These are phyloP conservation scores for Eucalyptus pauciflora DNA, from an alignment of 345 rosid species.

Conservation along the genomic window DNA sequence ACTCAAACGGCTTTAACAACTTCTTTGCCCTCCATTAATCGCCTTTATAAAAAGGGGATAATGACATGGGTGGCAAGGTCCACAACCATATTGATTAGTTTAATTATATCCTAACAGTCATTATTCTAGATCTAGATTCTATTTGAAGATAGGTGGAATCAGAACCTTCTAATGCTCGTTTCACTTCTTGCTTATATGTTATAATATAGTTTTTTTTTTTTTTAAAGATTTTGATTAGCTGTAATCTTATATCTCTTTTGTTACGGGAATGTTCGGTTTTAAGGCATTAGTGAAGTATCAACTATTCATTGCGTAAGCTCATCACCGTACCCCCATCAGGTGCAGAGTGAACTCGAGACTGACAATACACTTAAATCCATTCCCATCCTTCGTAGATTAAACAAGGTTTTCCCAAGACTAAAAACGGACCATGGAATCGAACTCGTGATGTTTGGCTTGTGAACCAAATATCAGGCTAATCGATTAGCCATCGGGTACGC, in stretches of 20 bases:
- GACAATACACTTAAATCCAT: background rate
- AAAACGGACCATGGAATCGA: background rate
- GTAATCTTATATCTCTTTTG: background rate
- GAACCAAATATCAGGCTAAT: background rate
- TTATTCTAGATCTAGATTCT: background rate
- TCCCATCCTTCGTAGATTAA: accelerated
- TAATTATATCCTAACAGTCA: background rate
- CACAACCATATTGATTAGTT: background rate
- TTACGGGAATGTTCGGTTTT: background rate
- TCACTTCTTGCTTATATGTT: background rate
- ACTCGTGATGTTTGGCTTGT: background rate
- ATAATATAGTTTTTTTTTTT: background rate
- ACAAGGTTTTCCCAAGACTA: background rate
- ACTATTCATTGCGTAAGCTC: background rate
- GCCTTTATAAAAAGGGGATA: background rate
- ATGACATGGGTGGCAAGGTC: background rate
- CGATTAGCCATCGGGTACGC: background rate
- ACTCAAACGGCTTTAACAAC: background rate
- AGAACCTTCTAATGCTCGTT: background rate
- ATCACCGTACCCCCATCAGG: background rate
- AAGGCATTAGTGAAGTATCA: background rate
- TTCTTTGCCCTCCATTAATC: background rate
- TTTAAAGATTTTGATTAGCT: background rate
- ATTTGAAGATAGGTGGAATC: background rate
- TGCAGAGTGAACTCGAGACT: accelerated